Conservation (phyloP, 805 yeast species). For the Candida coleopterorum region DNA sequence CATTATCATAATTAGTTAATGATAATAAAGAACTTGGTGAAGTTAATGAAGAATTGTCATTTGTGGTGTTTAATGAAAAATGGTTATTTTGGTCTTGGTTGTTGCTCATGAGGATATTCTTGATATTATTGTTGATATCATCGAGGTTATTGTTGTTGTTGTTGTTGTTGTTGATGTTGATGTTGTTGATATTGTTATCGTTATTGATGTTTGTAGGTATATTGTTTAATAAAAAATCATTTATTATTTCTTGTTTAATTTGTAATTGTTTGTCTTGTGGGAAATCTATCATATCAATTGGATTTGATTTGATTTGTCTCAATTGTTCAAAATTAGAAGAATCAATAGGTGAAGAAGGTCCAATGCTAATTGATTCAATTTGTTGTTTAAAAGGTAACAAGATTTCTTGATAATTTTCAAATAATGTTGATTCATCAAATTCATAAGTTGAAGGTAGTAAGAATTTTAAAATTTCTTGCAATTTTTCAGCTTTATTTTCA, state of each 20-base stretch:
- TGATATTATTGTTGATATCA: too few relatives aligned
- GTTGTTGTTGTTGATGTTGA: too few relatives aligned
- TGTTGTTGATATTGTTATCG: too few relatives aligned
- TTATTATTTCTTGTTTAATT: constrained; percentile 37
- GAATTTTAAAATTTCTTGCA: constrained; percentile 27
- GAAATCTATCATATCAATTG: constrained; percentile 2
- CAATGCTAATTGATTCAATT: background rate
- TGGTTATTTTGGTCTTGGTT: too few relatives aligned
- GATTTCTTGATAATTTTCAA: constrained; percentile 12
- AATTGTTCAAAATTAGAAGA: background rate
- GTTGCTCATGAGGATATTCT: too few relatives aligned
- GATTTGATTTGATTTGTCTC: background rate
- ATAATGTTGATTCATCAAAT: constrained; percentile 15
- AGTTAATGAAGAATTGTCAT: constrained; percentile 18
- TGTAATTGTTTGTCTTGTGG: constrained; percentile 9
- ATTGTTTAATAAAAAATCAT: constrained; percentile 35
- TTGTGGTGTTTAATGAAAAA: constrained; percentile 1
- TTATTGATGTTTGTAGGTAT: constrained; percentile 19
- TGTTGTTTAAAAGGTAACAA: constrained; percentile 10
- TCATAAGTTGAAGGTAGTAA: constrained; percentile 24
- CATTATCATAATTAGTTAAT: constrained; percentile 24
- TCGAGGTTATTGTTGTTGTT: too few relatives aligned
- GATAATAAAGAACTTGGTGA: constrained; percentile 34
- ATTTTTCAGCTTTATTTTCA: constrained; percentile 42
- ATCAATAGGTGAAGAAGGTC: background rate